Conservation (phyloP, 164 flowering plant genomes). For the Vitis cinerea region DNA sequence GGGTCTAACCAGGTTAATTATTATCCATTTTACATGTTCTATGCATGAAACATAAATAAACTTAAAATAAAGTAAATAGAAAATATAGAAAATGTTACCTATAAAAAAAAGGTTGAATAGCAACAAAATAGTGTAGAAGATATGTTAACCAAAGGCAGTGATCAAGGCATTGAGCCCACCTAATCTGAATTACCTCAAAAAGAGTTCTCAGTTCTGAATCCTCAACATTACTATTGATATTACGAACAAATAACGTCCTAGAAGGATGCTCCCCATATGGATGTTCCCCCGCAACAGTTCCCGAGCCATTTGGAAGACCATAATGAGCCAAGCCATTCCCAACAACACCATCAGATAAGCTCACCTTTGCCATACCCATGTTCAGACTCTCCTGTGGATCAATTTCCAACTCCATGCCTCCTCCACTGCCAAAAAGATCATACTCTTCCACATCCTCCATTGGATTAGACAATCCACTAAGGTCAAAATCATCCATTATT, state of each 20-base stretch:
- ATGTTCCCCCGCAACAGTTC: conserved; percentile 90
- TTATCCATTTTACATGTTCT: too few relatives aligned
- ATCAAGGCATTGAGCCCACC: neutral
- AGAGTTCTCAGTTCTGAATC: conserved; percentile 81
- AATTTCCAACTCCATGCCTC: conserved; percentile 87
- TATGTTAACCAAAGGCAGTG: neutral
- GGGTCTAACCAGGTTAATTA: too few relatives aligned
- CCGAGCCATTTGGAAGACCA: conserved; percentile 66
- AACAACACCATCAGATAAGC: conserved; percentile 47
- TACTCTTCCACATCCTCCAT: conserved; percentile 80
- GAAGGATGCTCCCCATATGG: conserved; percentile 99
- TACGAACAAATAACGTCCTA: conserved; percentile 93
- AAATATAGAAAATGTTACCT: too few relatives aligned
- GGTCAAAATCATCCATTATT: conserved; percentile 83
- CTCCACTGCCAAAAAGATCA: conserved; percentile 93
- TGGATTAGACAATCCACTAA: conserved; percentile 66
- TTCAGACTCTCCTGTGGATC: conserved; percentile 57
- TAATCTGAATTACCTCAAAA: conserved; percentile 69
- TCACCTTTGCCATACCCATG: conserved; percentile 47
- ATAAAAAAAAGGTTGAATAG: neutral
- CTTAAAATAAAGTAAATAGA: too few relatives aligned
- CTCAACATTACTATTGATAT: conserved; percentile 96
- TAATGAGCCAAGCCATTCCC: conserved; percentile 55
- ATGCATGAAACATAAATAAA: too few relatives aligned
- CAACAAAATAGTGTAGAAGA: neutral